Conservation (phyloP, 75 land plant species). For the Cryptomeria japonica region DNA sequence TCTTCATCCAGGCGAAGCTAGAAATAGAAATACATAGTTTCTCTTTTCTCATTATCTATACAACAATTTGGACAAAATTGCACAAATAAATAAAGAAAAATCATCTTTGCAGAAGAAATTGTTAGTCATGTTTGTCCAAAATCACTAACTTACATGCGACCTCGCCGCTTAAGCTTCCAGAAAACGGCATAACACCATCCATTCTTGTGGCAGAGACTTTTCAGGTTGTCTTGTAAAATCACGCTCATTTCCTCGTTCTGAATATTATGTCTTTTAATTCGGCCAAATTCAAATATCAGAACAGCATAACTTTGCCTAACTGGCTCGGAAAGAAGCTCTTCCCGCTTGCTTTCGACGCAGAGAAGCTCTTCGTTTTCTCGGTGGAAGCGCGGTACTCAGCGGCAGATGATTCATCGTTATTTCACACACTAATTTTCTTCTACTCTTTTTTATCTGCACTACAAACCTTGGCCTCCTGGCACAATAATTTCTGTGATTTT, state of each 20-base stretch:
- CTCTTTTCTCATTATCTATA: not conserved
- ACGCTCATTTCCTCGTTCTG: slow-evolving; percentile 11
- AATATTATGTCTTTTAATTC: not conserved
- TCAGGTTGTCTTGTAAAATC: slow-evolving; percentile 21
- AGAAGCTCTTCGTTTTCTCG: slow-evolving; percentile 3
- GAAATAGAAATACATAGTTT: not conserved
- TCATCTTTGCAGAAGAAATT: not conserved
- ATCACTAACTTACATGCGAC: slow-evolving; percentile 22
- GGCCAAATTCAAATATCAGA: not conserved
- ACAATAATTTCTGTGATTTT: not conserved
- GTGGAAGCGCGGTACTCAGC: not conserved
- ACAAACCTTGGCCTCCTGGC: not conserved
- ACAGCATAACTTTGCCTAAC: not conserved
- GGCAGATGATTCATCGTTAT: not conserved
- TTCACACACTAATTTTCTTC: not conserved
- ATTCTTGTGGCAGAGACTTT: slow-evolving; percentile 23
- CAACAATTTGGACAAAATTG: not conserved
- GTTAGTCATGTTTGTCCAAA: not conserved
- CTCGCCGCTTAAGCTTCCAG: slow-evolving; percentile 39
- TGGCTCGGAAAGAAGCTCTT: slow-evolving; percentile 12
- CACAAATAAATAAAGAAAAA: not conserved
- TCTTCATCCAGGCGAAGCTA: not conserved
- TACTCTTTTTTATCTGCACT: not conserved
- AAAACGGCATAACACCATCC: slow-evolving; percentile 47
- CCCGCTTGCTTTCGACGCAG: slow-evolving; percentile 13